Evolutionary conservation across 371 early-diverging fungal genomes (phyloP), one percentile per base, ranked within the genome.

Genomic region (Mortierella sp.): DNA sequence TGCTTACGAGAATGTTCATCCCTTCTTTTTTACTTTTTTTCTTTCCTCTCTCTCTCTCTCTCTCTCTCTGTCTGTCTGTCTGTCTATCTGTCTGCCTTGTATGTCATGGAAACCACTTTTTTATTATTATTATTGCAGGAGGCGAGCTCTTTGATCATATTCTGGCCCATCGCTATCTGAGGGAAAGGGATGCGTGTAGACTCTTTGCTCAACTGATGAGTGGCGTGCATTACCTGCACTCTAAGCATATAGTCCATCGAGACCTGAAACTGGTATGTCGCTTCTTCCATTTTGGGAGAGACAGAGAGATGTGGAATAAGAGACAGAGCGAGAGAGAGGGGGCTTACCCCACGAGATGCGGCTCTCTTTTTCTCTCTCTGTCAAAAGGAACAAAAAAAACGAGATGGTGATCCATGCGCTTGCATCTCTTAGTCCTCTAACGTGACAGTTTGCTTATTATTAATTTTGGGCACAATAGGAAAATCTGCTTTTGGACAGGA

Each of bases 81-180:
- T 29, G 9, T 53, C 29, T 52, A 11, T 26, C 29, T 29, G 10
- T 53, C 10, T 4, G n/a, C 29, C 14, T 26, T 26, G n/a, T n/a
- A n/a, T n/a, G n/a, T n/a, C n/a, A n/a, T n/a, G n/a, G n/a, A n/a
- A n/a, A n/a, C n/a, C 26, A 2, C 31, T 53, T 55, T 48, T n/a
- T n/a, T n/a, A n/a, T n/a, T n/a, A n/a, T n/a, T n/a, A n/a, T n/a
- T n/a, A n/a, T n/a, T n/a, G n/a, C n/a, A 90, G 94, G 95, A 48
- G 99, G 99, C 66, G 99, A 99, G 85, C 87, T 99, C 55, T 99
- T 99, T 86, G 99, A 98, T 86, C 94, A 97, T 82, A 98, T 99
- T 68, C 90, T 98, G 45, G 96, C 96, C 6, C 96, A 95, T 84
- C 92, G 95, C 22, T 96, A 95, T 71, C 90, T 99, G 48, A 94